A percentile compares a stretch with the other conserved stretches of the same genome.
Evolutionary conservation across 2,329 filamentous ascomycete species (phyloP).

Genomic region (Neopestalotiopsis sp.): DNA sequence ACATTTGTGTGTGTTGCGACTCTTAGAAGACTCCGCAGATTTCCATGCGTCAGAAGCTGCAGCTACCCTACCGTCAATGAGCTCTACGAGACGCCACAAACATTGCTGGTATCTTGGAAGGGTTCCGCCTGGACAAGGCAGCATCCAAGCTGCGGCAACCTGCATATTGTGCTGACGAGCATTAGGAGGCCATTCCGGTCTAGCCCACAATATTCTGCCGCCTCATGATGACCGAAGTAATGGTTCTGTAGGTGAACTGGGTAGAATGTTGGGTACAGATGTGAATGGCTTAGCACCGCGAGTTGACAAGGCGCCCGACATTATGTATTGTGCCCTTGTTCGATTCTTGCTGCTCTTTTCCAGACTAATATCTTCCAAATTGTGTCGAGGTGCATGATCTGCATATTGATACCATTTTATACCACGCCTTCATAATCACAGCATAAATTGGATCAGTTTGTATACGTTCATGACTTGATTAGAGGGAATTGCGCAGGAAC

Average conservation of each 20-base stretch:
- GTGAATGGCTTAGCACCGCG: background rate
- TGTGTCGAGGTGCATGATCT: background rate
- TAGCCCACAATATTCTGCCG: constrained; percentile 32
- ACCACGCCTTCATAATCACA: background rate
- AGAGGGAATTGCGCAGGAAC: background rate
- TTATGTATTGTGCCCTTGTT: background rate
- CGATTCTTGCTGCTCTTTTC: background rate
- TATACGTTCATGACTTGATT: background rate
- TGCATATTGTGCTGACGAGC: constrained; percentile 44
- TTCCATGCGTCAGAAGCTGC: constrained; percentile 50
- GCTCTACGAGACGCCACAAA: constrained; percentile 54
- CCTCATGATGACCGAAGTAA: constrained; percentile 28
- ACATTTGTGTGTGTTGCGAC: background rate
- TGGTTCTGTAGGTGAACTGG: background rate
- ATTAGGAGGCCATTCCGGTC: constrained; percentile 32
- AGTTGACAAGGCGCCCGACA: background rate
- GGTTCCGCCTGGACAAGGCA: constrained; percentile 40
- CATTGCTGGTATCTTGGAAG: constrained; percentile 46
- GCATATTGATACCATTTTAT: background rate
- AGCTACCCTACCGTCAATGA: constrained; percentile 51
- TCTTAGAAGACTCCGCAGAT: constrained; percentile 19
- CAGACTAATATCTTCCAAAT: background rate
- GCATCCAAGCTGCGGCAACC: constrained; percentile 43
- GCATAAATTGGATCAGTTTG: background rate
- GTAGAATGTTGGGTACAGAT: background rate